Evolutionary conservation across 2,329 filamentous ascomycete genomes (phyloP), one percentile per base, ranked within the genome.

Genomic region (Hypomyces rosellus): DNA sequence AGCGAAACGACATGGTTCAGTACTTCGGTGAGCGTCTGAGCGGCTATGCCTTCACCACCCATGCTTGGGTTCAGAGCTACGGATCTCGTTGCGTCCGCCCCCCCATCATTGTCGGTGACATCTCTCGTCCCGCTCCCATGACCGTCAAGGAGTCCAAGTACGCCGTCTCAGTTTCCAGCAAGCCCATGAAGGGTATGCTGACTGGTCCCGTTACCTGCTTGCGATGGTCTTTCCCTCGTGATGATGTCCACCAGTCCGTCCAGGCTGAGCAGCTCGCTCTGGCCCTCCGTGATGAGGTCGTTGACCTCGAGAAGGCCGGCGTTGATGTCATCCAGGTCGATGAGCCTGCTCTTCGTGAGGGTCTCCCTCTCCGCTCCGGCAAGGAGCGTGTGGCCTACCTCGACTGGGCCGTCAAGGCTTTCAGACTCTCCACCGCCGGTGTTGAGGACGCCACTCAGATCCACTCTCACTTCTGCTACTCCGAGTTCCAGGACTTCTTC

Each of bases 401-500:
- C 62, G 78, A 86, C 64, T 99, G 93, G 93, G 93, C 93, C 55
- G 93, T 99, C 66, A 86, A 96, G 77, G 90, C 91, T 64, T 99
- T 99, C 90, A 90, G 89, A 72, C 89, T 99, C 61, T 85, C 92
- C 60, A 95, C 91, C 64, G 85, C 90, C 54, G 93, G 90, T 71
- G 92, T 99, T 55, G 77, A 90, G 76, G 89, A 99, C 74, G 88
- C 86, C 53, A 99, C 93, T 61, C 93, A 99, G 82, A 96, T 99
- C 73, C 93, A 99, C 86, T 96, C 91, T 58, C 93, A 99, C 82
- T 99, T 99, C 88, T 99, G 93, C 76, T 99, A 99, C 86, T 97
- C 93, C 48, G 93, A 99, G 82, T 99, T 99, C 89, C 93, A 99
- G 79, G 93, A 99, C 81, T 99, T 99, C 84, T 99, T 99, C 90